Percentiles rank a stretch among this genome's conserved stretches.
phyloP scores from a whole-genome alignment of 2,329 filamentous ascomycete species.

The Diaporthe australafricana region DNA sequence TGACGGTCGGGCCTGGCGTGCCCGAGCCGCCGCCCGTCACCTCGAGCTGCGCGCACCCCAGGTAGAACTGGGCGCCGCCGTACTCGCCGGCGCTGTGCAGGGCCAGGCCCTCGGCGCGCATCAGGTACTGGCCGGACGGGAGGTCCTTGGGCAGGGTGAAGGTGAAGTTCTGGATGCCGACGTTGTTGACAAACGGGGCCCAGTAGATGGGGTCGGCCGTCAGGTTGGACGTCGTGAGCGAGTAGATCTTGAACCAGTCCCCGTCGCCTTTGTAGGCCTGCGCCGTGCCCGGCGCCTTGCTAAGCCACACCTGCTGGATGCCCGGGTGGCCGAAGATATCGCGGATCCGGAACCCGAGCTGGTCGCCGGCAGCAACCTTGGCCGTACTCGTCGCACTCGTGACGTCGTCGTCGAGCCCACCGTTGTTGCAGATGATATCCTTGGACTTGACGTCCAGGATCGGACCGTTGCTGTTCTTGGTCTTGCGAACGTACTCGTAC shows the following conservation, averaged over 20 bases:
- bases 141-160: conserved; percentile 46
- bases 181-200: conserved; percentile 39
- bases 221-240: conserved; percentile 46
- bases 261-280: conserved; percentile 48
- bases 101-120: conserved; percentile 54
- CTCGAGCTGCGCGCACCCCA: conserved; percentile 50
- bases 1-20: conserved; percentile 44
- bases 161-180: conserved; percentile 47
- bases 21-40: conserved; percentile 48
- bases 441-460: conserved; percentile 51
- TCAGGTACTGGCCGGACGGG: conserved; percentile 53
- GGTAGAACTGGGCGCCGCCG: conserved; percentile 53
- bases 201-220: conserved; percentile 47
- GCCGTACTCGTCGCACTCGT: conserved; percentile 50
- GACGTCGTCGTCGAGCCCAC: conserved; percentile 45
- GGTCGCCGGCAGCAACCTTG: conserved; percentile 51
- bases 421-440: conserved; percentile 54
- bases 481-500: conserved; percentile 42
- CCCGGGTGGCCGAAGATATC: conserved; percentile 51
- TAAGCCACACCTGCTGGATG: conserved; percentile 53
- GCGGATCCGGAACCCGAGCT: conserved; percentile 54
- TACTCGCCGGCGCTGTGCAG: conserved; percentile 50
- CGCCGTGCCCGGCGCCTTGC: conserved; percentile 48
- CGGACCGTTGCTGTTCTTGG: conserved; percentile 50
- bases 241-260: conserved; percentile 53